Evolutionary conservation across 345 rosid species (phyloP), one percentile per base, ranked within the genome.

Genomic region (Eucalyptus dawsonii): DNA sequence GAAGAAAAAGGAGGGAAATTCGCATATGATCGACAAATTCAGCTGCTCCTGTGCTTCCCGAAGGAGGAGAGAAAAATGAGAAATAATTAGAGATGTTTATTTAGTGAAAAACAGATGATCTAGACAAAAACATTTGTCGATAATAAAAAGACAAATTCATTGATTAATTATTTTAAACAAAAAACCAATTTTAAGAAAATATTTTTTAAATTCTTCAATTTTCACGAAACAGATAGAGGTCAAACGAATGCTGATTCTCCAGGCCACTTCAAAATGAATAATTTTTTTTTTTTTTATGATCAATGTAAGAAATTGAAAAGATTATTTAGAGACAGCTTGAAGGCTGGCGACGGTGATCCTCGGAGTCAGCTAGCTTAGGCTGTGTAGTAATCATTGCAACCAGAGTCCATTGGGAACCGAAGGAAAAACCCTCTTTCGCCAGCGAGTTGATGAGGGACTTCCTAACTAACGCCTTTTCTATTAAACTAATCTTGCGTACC

Each of bases 51-150:
- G 8, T 62, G 69, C 69, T 62, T 62, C 8, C 22, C 21, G 1
- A 21, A 21, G 11, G 58, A 19, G 25, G 5, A 53, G 25, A 53
- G 58, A 21, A 53, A 53, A 21, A 21, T 4, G 1, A 62, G 17
- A 62, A 14, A 62, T 12, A 12, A 62, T 12, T 13, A 29, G 4
- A 27, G 8, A 29, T 27, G 15, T 62, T 62, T 13, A 25, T 13
- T 60, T 60, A 0, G 3, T 12, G 8, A 0, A 60, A 60, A 3
- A 60, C 2, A 12, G 0, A 60, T 11, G 2, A 60, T 60, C 2
- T 27, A 62, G 25, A 53, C 11, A 21, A 53, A 53, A 53, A 53
- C 2, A 53, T 53, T 19, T 53, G 5, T 53, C 5, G 5, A 53
- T 53, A 53, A 65, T 29, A 2, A 65, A n/a, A 65, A 29, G 58